Evolutionary conservation across 2,329 filamentous ascomycete genomes (phyloP).

Genomic region (Cryphonectria nitschkei): DNA sequence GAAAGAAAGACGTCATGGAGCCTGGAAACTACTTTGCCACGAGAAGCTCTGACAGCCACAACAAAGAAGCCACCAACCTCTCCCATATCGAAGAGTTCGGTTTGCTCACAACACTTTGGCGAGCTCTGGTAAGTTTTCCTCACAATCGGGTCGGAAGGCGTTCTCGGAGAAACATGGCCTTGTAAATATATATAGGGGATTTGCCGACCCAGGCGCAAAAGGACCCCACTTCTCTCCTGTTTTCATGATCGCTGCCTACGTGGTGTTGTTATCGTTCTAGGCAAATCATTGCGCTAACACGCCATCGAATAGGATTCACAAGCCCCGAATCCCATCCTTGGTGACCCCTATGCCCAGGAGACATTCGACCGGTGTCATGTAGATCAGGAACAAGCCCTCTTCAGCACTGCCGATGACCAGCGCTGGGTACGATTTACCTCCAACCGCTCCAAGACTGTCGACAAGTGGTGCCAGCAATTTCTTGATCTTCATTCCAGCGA

Average conservation of each 20-base stretch:
- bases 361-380: constrained; percentile 19
- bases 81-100: not conserved
- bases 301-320: constrained; percentile 9
- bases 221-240: not conserved
- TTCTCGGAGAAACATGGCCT: not conserved
- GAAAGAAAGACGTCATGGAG: not conserved
- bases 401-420: constrained; percentile 6
- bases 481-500: constrained; percentile 1
- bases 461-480: constrained; percentile 23
- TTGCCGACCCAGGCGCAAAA: not conserved
- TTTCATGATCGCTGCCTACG: not conserved
- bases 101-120: not conserved
- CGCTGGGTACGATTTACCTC: constrained; percentile 21
- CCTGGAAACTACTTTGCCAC: not conserved
- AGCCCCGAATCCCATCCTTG: constrained; percentile 22
- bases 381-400: constrained; percentile 1
- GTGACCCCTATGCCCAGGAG: constrained; percentile 17
- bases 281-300: not conserved
- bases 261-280: not conserved
- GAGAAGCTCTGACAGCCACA: constrained; percentile 2
- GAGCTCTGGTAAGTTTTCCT: not conserved
- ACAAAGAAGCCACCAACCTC: constrained; percentile 2
- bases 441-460: constrained; percentile 16
- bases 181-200: not conserved
- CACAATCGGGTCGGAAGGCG: not conserved